Conservation (phyloP, 2,329 filamentous ascomycete genomes). For the Stylonectria norvegica region DNA sequence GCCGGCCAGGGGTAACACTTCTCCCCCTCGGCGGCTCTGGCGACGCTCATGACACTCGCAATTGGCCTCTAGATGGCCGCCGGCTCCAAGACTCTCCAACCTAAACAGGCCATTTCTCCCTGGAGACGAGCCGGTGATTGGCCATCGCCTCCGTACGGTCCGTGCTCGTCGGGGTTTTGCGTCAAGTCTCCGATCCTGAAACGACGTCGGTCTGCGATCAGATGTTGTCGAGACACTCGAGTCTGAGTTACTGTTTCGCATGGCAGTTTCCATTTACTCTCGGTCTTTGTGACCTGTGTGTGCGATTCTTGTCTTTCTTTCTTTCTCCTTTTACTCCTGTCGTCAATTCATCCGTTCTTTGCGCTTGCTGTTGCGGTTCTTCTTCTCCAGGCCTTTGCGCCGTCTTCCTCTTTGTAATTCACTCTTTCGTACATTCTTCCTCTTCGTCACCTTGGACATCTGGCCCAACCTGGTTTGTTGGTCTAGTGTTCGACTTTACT, state of each 20-base stretch:
- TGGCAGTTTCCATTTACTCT: constrained; percentile 9
- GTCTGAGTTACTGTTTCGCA: constrained; percentile 24
- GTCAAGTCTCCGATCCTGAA: constrained; percentile 28
- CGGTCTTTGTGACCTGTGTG: constrained; percentile 6
- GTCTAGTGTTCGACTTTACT: no score
- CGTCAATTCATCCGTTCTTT: neutral
- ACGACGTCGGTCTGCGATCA: constrained; percentile 26
- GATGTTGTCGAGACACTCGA: constrained; percentile 24
- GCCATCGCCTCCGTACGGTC: constrained; percentile 17
- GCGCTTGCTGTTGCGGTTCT: neutral
- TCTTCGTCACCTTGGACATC: neutral
- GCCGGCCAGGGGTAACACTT: no score
- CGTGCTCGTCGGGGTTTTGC: constrained; percentile 19
- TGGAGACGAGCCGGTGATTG: constrained; percentile 19
- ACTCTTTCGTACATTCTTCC: constrained; percentile 1
- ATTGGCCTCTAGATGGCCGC: neutral
- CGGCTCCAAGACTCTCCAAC: constrained; percentile 13
- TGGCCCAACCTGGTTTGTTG: neutral
- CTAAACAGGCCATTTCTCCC: constrained; percentile 26
- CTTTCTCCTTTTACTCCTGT: constrained; percentile 1
- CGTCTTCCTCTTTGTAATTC: constrained; percentile 1
- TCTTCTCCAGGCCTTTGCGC: neutral
- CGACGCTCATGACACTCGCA: neutral
- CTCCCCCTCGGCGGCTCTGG: neutral
- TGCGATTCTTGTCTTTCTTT: constrained; percentile 8